Evolutionary conservation across 2,329 filamentous ascomycete genomes (phyloP).

Genomic region (Pyrenophora seminiperda): DNA sequence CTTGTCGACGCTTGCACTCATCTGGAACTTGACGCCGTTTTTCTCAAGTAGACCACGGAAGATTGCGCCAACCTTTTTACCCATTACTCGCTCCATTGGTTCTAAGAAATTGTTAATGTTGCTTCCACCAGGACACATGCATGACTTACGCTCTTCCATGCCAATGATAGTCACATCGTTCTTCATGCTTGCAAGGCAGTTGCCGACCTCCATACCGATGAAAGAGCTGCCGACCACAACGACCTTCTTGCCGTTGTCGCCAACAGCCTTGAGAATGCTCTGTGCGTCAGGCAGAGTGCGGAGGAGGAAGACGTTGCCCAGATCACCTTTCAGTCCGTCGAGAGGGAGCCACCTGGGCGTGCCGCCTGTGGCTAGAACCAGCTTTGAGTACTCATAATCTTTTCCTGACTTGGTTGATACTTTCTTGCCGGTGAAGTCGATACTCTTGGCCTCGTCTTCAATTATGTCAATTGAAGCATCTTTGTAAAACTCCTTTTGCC

Average conservation of each 20-base stretch:
- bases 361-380: slow-evolving; percentile 88
- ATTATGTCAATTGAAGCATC: slow-evolving; percentile 62
- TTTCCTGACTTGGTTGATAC: slow-evolving; percentile 77
- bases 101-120: slow-evolving; percentile 46
- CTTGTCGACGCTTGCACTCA: slow-evolving; percentile 80
- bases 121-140: background rate
- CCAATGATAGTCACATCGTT: slow-evolving; percentile 87
- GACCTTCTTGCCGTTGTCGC: slow-evolving; percentile 84
- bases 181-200: slow-evolving; percentile 72
- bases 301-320: slow-evolving; percentile 86
- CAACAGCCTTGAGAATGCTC: slow-evolving; percentile 77
- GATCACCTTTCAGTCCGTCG: slow-evolving; percentile 77
- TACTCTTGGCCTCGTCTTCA: slow-evolving; percentile 66
- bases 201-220: slow-evolving; percentile 97
- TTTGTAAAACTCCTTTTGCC: slow-evolving; percentile 78
- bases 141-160: slow-evolving; percentile 68
- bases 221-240: slow-evolving; percentile 92
- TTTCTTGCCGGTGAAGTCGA: slow-evolving; percentile 76
- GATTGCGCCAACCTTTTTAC: slow-evolving; percentile 76
- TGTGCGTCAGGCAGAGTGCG: slow-evolving; percentile 78
- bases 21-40: slow-evolving; percentile 86
- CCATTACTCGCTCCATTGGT: slow-evolving; percentile 86
- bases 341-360: slow-evolving; percentile 76
- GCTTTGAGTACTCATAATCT: slow-evolving; percentile 78
- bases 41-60: slow-evolving; percentile 81